Evolutionary conservation across 345 rosid genomes (phyloP).

Genomic region (Bretschneidera sinensis): DNA sequence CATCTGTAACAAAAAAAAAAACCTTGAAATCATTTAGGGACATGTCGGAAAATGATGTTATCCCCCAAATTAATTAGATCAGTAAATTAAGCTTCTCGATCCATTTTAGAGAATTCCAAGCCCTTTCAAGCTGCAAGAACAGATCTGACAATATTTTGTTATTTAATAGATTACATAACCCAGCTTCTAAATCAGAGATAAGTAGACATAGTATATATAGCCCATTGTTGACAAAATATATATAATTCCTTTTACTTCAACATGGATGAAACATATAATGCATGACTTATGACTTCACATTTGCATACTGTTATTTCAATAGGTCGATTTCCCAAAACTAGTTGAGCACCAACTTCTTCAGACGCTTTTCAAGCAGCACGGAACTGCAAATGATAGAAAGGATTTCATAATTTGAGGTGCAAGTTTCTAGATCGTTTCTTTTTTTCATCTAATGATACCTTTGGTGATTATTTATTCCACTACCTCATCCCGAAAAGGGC

Average conservation of each 20-base stretch:
- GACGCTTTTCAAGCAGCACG: constrained; percentile 76
- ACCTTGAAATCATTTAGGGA: constrained; percentile 42
- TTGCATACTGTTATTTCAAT: constrained; percentile 70
- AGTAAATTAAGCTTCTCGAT: constrained; percentile 48
- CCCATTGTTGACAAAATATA: not conserved
- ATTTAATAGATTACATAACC: too few species aligned
- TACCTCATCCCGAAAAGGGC: constrained; percentile 90
- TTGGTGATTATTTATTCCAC: too few species aligned
- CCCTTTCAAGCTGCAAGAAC: constrained; percentile 62
- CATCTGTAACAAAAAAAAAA: constrained; percentile 2
- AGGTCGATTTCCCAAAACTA: constrained; percentile 84
- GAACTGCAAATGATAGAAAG: constrained; percentile 42
- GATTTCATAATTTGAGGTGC: not conserved
- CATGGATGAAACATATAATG: not conserved
- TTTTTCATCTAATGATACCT: too few species aligned
- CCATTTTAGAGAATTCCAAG: constrained; percentile 67
- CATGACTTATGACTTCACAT: not conserved
- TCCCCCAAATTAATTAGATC: constrained; percentile 45
- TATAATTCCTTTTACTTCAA: not conserved
- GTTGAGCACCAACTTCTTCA: constrained; percentile 85
- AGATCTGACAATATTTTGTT: not conserved
- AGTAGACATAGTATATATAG: too few species aligned
- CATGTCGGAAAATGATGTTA: constrained; percentile 44
- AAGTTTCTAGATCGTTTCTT: too few species aligned
- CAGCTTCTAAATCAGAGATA: not conserved